A percentile compares a stretch with the other conserved stretches of the same genome.
These are phyloP conservation scores for Ustilago bromivora DNA, from an alignment of 1,284 basidiomycete species.

Conservation along the genomic window DNA sequence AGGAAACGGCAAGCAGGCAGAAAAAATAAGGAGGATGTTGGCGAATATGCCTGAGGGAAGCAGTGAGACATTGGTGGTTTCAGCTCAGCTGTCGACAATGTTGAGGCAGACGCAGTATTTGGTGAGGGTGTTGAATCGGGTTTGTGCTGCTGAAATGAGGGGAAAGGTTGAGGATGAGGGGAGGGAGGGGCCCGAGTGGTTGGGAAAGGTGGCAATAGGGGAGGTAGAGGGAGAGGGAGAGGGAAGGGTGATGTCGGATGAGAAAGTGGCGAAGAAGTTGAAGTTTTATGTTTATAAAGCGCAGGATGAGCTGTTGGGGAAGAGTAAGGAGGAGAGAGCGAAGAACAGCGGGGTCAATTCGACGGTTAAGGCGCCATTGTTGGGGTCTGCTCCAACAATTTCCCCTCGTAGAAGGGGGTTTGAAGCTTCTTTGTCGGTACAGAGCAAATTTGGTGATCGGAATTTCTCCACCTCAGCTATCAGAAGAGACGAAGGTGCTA, in stretches of 20 bases:
- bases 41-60: background rate
- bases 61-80: background rate
- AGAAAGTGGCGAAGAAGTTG: background rate
- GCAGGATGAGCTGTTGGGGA: slow-evolving; percentile 21
- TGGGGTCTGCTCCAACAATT: background rate
- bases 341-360: background rate
- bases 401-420: slow-evolving; percentile 16
- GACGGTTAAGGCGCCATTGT: background rate
- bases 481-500: background rate
- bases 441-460: background rate
- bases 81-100: slow-evolving; percentile 11
- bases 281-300: slow-evolving; percentile 2
- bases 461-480: slow-evolving; percentile 19
- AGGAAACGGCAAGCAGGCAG: slow-evolving; percentile 12
- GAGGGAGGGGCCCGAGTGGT: background rate
- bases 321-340: slow-evolving; percentile 6
- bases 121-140: slow-evolving; percentile 31
- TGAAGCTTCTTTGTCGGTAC: background rate
- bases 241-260: background rate
- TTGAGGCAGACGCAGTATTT: slow-evolving; percentile 44
- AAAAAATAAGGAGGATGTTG: slow-evolving; percentile 3
- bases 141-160: slow-evolving; percentile 32
- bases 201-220: background rate
- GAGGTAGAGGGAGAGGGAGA: background rate
- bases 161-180: background rate